Evolutionary conservation across 495 filamentous ascomycete species (phyloP).

Genomic region (Trichoderma reesei): DNA sequence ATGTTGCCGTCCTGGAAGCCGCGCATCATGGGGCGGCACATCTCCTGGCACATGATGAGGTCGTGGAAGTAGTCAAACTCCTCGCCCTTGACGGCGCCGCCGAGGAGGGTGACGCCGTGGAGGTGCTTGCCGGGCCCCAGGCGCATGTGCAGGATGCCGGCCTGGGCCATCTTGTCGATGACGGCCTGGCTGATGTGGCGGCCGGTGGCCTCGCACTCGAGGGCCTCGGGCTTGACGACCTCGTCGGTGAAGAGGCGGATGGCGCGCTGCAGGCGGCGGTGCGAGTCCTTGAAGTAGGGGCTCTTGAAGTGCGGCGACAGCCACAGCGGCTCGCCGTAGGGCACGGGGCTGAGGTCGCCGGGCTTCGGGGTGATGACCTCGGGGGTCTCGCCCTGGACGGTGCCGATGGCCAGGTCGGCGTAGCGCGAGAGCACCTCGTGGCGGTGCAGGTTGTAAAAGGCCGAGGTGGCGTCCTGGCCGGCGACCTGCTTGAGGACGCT

Average conservation of each 20-base stretch:
- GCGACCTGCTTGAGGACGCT: constrained; percentile 77
- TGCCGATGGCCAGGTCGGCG: constrained; percentile 63
- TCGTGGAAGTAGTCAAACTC: constrained; percentile 89
- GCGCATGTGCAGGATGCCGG: constrained; percentile 70
- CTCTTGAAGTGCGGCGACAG: constrained; percentile 67
- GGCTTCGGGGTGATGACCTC: constrained; percentile 60
- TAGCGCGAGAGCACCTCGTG: constrained; percentile 82
- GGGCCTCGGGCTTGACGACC: constrained; percentile 63
- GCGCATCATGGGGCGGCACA: constrained; percentile 56
- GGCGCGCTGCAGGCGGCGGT: constrained; percentile 59
- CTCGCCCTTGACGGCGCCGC: constrained; percentile 62
- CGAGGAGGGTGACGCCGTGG: constrained; percentile 56
- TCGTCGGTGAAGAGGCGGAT: constrained; percentile 65
- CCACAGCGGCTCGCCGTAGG: constrained; percentile 78
- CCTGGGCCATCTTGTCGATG: constrained; percentile 66
- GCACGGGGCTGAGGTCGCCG: constrained; percentile 64
- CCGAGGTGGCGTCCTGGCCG: constrained; percentile 73
- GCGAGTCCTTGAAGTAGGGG: constrained; percentile 74
- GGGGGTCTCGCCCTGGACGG: constrained; percentile 61
- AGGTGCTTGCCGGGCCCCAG: constrained; percentile 78
- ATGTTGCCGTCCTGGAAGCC: constrained; percentile 54
- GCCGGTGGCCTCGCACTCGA: constrained; percentile 68
- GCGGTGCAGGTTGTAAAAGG: constrained; percentile 89
- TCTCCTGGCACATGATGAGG: constrained; percentile 65
- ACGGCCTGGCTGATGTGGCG: constrained; percentile 66